Evolutionary conservation across 2,329 filamentous ascomycete genomes (phyloP).

Genomic region (Diplocarpon rosae): DNA sequence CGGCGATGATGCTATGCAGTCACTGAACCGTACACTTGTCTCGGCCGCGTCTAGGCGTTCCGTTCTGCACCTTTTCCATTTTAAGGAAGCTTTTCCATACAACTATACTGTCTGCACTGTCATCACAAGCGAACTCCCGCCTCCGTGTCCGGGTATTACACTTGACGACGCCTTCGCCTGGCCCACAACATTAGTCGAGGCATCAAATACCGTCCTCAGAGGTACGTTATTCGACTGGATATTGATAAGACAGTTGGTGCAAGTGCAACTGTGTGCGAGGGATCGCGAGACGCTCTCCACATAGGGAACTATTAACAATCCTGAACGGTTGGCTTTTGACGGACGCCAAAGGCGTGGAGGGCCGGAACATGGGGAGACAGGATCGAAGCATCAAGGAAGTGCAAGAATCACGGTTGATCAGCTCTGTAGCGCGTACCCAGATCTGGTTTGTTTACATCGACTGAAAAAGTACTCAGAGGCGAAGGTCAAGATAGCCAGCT

Average conservation of each 20-base stretch:
- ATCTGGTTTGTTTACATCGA: constrained; percentile 18
- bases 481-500: not conserved
- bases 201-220: constrained; percentile 11
- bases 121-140: constrained; percentile 14
- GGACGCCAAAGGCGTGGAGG: constrained; percentile 23
- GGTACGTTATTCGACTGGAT: constrained; percentile 10
- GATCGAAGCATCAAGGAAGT: constrained; percentile 23
- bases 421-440: constrained; percentile 22
- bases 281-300: constrained; percentile 23
- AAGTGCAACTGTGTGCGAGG: constrained; percentile 8
- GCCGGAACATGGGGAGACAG: constrained; percentile 17
- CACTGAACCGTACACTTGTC: constrained; percentile 9
- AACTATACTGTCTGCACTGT: constrained; percentile 6
- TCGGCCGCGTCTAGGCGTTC: constrained; percentile 9
- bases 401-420: constrained; percentile 22
- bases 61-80: constrained; percentile 27
- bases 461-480: constrained; percentile 1
- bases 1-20: constrained; percentile 12
- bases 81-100: constrained; percentile 34
- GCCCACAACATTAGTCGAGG: constrained; percentile 12
- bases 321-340: constrained; percentile 14
- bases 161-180: constrained; percentile 8
- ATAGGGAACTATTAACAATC: constrained; percentile 11
- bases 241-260: constrained; percentile 20
- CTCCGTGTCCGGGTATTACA: constrained; percentile 10